Evolutionary conservation across 2,329 filamentous ascomycete genomes (phyloP).

Genomic region (Daldinia eschscholtzii): DNA sequence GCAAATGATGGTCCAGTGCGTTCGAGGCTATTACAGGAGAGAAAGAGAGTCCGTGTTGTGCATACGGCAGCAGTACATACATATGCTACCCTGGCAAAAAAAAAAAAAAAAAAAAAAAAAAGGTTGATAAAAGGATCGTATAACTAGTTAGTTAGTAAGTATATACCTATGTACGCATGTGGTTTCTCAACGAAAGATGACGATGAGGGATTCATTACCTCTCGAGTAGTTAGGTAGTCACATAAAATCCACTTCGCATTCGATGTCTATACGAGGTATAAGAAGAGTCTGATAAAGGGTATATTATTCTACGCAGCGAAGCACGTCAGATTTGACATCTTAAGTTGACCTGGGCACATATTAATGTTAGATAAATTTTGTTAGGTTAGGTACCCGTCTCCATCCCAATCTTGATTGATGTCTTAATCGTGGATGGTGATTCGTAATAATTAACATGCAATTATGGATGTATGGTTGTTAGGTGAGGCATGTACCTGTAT

Average conservation of each 20-base stretch:
- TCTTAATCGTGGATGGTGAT: not conserved
- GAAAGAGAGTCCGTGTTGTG: slow-evolving; percentile 20
- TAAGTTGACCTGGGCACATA: not conserved
- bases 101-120: too few relatives aligned
- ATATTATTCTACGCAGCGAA: not conserved
- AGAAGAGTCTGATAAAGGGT: not conserved
- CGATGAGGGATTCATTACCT: not conserved
- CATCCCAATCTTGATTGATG: not conserved
- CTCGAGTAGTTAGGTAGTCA: not conserved
- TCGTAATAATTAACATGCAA: slow-evolving; percentile 2
- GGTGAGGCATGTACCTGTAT: slow-evolving; percentile 3
- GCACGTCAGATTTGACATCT: not conserved
- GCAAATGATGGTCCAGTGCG: slow-evolving; percentile 13
- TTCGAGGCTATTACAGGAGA: slow-evolving; percentile 23
- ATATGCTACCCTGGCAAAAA: slow-evolving; percentile 14
- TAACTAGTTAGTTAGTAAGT: slow-evolving; percentile 7
- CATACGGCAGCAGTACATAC: slow-evolving; percentile 30
- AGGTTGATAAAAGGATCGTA: slow-evolving; percentile 18
- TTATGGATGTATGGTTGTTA: not conserved
- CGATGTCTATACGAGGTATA: not conserved
- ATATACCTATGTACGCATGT: not conserved
- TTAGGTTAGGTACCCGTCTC: slow-evolving; percentile 3
- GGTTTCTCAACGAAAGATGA: slow-evolving; percentile 25
- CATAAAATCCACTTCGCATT: not conserved
- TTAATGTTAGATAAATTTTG: not conserved